Percentiles rank a stretch among this genome's conserved stretches.
Conservation (phyloP, 2,329 filamentous ascomycete species). For the Annulohypoxylon truncatum region DNA sequence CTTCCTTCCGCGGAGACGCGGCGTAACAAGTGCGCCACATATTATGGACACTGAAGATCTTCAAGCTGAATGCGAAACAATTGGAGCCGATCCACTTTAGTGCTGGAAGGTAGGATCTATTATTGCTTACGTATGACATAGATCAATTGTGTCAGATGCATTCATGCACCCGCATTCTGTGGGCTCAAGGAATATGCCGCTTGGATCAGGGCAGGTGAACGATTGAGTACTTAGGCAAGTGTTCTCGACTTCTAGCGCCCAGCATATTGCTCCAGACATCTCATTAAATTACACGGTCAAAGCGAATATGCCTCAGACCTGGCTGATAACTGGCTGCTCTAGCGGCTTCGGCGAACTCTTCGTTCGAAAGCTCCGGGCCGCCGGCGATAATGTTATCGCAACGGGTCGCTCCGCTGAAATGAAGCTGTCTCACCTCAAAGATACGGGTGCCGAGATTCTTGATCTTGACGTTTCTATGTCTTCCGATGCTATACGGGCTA, state of each 20-base stretch:
- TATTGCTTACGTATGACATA: background rate
- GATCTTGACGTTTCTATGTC: conserved; percentile 46
- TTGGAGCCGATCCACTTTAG: background rate
- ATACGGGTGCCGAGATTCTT: conserved; percentile 47
- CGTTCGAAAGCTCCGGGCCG: conserved; percentile 52
- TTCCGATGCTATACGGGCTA: conserved; percentile 31
- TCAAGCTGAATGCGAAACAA: background rate
- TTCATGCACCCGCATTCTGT: too few relatives aligned
- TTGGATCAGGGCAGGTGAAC: background rate
- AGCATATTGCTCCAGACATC: background rate
- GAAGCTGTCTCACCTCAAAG: conserved; percentile 53
- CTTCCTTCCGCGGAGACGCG: background rate
- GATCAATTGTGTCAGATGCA: too few relatives aligned
- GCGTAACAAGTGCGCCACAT: background rate
- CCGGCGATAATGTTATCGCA: conserved; percentile 56
- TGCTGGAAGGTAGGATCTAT: background rate
- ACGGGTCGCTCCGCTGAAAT: conserved; percentile 54
- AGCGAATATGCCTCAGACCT: conserved; percentile 44
- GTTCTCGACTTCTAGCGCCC: background rate
- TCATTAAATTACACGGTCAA: background rate
- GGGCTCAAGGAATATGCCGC: too few relatives aligned
- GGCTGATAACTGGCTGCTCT: conserved; percentile 58
- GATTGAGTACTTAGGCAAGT: background rate
- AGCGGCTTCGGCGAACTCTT: conserved; percentile 56
- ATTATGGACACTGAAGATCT: too few relatives aligned